phyloP scores from a whole-genome alignment of 768 basidiomycete species.

The Lyophyllum shimeji region DNA sequence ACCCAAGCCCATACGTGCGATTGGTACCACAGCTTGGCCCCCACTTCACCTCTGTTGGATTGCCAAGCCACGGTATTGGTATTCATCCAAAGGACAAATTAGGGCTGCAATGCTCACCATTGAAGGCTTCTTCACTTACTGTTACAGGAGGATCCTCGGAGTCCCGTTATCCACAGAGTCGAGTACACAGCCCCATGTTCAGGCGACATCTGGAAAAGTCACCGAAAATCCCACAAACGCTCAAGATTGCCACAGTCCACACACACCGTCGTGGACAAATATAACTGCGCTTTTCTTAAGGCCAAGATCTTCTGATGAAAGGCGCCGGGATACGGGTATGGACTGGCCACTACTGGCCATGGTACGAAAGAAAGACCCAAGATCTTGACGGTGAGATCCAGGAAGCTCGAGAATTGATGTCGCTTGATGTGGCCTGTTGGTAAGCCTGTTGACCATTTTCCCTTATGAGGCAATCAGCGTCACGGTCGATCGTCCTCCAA shows the following conservation, averaged over 20 bases:
- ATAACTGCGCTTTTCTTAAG: neutral
- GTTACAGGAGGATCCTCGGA: slow-evolving; percentile 2
- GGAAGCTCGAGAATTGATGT: neutral
- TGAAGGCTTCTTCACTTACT: slow-evolving; percentile 2
- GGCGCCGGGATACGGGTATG: slow-evolving; percentile 1
- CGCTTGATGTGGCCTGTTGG: neutral
- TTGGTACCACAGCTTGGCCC: neutral
- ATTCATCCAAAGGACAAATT: neutral
- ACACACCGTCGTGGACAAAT: neutral
- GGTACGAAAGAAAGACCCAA: slow-evolving; percentile 2
- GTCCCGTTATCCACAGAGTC: slow-evolving; percentile 4
- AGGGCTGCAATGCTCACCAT: neutral
- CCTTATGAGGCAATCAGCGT: neutral
- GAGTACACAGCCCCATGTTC: slow-evolving; percentile 1
- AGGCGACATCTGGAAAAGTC: no score
- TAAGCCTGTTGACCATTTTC: neutral
- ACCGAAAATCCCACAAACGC: slow-evolving; percentile 1
- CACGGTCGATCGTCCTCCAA: neutral
- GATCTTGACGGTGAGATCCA: slow-evolving; percentile 4
- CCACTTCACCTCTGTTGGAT: neutral
- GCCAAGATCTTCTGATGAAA: neutral
- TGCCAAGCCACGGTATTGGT: slow-evolving; percentile 5
- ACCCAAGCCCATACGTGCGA: neutral
- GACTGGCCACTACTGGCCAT: neutral
- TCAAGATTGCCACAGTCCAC: neutral